Evolutionary conservation across 1,284 basidiomycete species (phyloP), one percentile per base, ranked within the genome.

Genomic region (Phellinidium pouzarii): DNA sequence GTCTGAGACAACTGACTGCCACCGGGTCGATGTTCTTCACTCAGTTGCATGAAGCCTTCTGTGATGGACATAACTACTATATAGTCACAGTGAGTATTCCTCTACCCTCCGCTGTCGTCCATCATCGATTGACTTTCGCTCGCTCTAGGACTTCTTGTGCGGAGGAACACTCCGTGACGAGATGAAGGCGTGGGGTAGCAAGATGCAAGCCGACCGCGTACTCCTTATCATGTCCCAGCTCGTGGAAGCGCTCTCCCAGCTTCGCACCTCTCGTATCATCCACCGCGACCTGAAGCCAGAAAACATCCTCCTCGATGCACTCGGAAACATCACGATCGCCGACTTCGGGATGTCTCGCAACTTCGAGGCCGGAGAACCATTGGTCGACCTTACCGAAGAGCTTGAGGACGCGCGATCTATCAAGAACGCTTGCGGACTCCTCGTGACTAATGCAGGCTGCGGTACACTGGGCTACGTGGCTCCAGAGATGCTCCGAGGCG

Each of bases 221-320:
- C 34, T 51, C 8, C 38, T 55, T 31, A 43, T 51, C 19, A 51
- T 55, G 27, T 43, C 44, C 17, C 44, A 51, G 36, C 48, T 55
- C 11, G 43, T 55, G 14, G 38, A 51, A 25, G 44, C 48, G 4
- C 43, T 55, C 36, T 8, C 14, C 8, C 48, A 51, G n/a, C 36
- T 55, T 17, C 48, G 44, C 14, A 11, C 19, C 3, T 19, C 36
- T 22, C 79, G 79, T 62, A 81, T 83, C 59, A 77, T 82, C 20
- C 80, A 83, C 65, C 73, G 80, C 26, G 80, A 83, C 61, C 78
- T 83, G 63, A 82, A 83, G 62, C 80, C 80, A 23, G 78, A 80
- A 65, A 83, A 84, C 60, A 80, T 82, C 49, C 67, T 83, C 11
- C 66, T 79, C 44, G 75, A 77, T 61, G 66, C 66, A 46, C 66